phyloP scores from a whole-genome alignment of 495 filamentous ascomycete species.

The Aspergillus incahuasiensis region DNA sequence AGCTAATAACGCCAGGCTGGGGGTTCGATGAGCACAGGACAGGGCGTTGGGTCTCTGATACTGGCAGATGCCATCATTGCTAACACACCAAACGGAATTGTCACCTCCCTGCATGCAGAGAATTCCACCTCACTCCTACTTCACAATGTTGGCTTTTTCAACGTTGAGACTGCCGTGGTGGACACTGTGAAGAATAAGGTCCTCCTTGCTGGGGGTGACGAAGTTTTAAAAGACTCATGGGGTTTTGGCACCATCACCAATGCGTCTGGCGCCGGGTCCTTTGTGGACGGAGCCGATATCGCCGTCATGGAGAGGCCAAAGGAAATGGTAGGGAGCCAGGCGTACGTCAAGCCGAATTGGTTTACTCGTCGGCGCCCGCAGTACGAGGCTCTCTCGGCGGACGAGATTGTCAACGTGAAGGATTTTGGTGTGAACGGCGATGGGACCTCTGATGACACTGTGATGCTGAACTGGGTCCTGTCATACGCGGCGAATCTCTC shows the following conservation, averaged over 20 bases:
- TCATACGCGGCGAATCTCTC: conserved; percentile 50
- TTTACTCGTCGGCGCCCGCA: conserved; percentile 21
- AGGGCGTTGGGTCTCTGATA: conserved; percentile 62
- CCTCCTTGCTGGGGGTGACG: conserved; percentile 24
- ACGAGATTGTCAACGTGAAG: conserved; percentile 63
- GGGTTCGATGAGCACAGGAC: conserved; percentile 21
- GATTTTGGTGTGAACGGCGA: conserved; percentile 34
- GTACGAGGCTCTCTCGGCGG: conserved; percentile 31
- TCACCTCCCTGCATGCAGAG: conserved; percentile 35
- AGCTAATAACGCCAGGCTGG: conserved; percentile 13
- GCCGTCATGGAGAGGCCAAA: conserved; percentile 11
- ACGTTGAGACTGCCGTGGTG: conserved; percentile 9
- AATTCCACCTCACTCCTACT: conserved; percentile 22
- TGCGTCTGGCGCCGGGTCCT: not conserved
- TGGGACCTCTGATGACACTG: conserved; percentile 47
- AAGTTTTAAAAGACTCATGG: conserved; percentile 46
- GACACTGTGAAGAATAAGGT: not conserved
- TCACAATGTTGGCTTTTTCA: conserved; percentile 18
- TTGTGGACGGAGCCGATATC: conserved; percentile 8
- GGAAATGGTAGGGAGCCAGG: not conserved
- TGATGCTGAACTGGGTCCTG: conserved; percentile 58
- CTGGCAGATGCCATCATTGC: conserved; percentile 62
- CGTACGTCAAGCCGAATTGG: conserved; percentile 19
- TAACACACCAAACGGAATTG: conserved; percentile 57
- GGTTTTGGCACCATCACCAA: conserved; percentile 26